Evolutionary conservation across 2,329 filamentous ascomycete species (phyloP), one percentile per base, ranked within the genome.

Genomic region (Nemania sp.): DNA sequence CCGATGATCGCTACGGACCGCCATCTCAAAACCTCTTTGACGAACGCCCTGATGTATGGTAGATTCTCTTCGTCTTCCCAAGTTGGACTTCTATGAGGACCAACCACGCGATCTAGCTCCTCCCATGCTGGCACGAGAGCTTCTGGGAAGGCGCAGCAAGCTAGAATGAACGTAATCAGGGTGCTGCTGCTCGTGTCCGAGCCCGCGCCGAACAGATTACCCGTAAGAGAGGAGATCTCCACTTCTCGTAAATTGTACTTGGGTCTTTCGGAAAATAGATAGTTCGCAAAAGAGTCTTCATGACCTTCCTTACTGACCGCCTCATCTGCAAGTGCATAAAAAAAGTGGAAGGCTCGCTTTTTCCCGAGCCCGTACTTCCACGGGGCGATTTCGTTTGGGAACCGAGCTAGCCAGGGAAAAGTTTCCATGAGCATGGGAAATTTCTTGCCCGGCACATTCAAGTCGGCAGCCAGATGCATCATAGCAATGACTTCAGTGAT

Each of bases 351-450:
- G 3, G 74, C 74, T 20, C 77, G 72, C 51, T 76, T 75, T 47
- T 70, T 70, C n/a, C 76, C 75, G 3, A 79, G 63, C 3, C 75
- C 77, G 42, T 75, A 72, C 64, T 80, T 79, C 76, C 76, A 80
- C 0, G 79, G 78, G 3, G 74, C 74, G 59, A 79, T 74, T 60
- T 68, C 71, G 31, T 73, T 75, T 9, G 79, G 78, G 43, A 81
- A 76, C 15, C 68, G 73, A 17, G 78, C 74, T 11, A 80, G 70
- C 31, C 74, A 64, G 1, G 78, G 78, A 49, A 82, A 82, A 0
- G 79, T 82, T 64, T 82, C 80, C 72, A 83, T 74, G 23, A 84
- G 66, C 78, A 78, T 82, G 20, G 78, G 81, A 60, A 80, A 82
- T 0, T 68, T 76, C 63, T 80, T 80, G 7, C 77, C 77, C 0